These are phyloP conservation scores for Sporisorium graminicola DNA, from an alignment of 1,284 basidiomycete genomes.

Conservation along the genomic window DNA sequence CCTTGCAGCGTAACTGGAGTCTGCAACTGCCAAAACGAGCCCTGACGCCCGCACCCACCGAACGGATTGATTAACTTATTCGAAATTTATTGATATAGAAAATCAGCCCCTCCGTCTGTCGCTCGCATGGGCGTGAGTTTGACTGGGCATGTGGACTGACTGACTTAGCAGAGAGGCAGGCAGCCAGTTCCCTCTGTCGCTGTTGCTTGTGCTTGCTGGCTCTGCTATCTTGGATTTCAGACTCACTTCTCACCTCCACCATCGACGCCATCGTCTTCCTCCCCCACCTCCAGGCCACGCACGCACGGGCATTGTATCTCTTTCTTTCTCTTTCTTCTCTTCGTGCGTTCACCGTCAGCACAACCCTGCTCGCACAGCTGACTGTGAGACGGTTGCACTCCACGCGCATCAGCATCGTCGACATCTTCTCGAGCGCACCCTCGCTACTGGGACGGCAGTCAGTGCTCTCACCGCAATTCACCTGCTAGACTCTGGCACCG, in stretches of 20 bases:
- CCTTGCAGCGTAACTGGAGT: background rate
- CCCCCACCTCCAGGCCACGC: background rate
- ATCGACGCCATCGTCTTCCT: background rate
- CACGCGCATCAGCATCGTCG: background rate
- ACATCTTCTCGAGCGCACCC: background rate
- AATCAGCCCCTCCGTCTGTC: background rate
- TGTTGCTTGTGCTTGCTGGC: background rate
- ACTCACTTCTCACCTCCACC: background rate
- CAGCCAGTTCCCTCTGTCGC: no score
- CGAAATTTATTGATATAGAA: background rate
- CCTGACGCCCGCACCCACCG: background rate
- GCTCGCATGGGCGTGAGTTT: no score
- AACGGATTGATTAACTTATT: background rate
- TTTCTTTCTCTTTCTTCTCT: background rate
- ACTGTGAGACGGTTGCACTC: background rate
- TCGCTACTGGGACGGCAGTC: background rate
- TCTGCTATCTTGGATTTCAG: background rate
- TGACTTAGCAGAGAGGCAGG: no score
- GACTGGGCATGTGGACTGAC: no score
- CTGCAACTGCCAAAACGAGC: background rate
- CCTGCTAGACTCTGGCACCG: background rate
- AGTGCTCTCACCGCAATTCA: background rate
- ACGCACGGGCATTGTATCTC: background rate
- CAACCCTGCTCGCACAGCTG: slow-evolving; percentile 3
- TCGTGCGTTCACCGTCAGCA: background rate